Evolutionary conservation across 179 eudicot genomes (phyloP).

Genomic region (Nepenthes alata): DNA sequence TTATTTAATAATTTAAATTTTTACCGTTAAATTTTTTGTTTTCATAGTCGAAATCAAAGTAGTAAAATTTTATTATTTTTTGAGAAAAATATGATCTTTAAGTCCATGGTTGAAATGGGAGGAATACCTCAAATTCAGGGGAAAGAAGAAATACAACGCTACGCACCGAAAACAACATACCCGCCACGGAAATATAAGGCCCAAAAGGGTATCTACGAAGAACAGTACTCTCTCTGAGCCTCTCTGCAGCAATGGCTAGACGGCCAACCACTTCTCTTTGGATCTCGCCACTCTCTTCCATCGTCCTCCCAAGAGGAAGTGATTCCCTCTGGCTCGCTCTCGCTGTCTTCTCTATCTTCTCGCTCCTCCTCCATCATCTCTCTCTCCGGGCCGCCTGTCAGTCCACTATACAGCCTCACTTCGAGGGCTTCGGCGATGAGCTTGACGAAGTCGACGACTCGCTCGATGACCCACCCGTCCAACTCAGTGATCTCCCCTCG

Average conservation of each 20-base stretch:
- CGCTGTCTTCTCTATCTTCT: constrained; percentile 25
- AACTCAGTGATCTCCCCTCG: constrained; percentile 32
- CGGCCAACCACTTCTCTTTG: constrained; percentile 12
- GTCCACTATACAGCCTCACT: constrained; percentile 32
- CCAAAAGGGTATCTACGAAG: too few species aligned
- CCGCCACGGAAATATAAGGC: too few species aligned
- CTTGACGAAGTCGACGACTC: constrained; percentile 32
- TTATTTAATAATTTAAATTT: too few species aligned
- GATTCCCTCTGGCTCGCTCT: constrained; percentile 21
- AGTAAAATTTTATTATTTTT: too few species aligned
- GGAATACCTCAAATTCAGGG: too few species aligned
- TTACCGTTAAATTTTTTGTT: too few species aligned
- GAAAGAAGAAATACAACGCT: too few species aligned
- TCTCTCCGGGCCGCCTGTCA: constrained; percentile 25
- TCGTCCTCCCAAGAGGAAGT: constrained; percentile 14
- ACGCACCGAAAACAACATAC: too few species aligned
- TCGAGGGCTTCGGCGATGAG: constrained; percentile 90
- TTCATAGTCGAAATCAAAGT: too few species aligned
- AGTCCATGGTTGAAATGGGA: too few species aligned
- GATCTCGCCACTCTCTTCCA: constrained; percentile 24
- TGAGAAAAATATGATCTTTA: too few species aligned
- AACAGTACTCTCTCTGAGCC: too few species aligned
- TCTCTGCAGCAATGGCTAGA: constrained; percentile 24
- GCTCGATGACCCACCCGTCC: constrained; percentile 24
- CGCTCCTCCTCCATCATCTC: constrained; percentile 28